Conservation (phyloP, 2,329 filamentous ascomycete genomes). For the Claviceps monticola region DNA sequence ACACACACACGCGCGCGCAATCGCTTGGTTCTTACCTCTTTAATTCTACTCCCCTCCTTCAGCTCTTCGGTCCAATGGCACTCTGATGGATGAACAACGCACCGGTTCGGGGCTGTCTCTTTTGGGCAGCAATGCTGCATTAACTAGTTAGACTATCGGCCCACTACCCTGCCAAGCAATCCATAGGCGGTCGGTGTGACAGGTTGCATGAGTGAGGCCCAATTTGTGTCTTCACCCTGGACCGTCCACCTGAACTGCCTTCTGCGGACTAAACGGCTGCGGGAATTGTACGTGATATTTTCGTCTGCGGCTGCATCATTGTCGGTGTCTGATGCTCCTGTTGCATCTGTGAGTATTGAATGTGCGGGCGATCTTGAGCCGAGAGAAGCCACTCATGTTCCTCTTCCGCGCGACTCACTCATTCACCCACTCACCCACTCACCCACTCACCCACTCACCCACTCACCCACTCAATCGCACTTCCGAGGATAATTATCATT, state of each 20-base stretch:
- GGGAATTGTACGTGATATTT: no score
- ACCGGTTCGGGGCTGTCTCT: neutral
- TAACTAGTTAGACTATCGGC: no score
- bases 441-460: neutral
- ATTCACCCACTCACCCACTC: neutral
- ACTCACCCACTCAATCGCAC: neutral
- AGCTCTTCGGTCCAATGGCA: neutral
- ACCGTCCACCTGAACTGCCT: no score
- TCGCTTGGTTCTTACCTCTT: neutral
- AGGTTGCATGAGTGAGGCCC: neutral
- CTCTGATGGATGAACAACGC: no score
- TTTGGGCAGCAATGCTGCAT: conserved; percentile 6
- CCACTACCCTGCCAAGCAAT: conserved; percentile 1
- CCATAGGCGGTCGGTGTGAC: neutral
- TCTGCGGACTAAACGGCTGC: no score
- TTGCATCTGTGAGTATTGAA: no score
- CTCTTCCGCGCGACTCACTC: neutral
- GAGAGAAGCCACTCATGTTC: neutral
- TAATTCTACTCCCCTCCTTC: no score
- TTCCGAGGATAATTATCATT: neutral
- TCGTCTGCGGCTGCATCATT: no score
- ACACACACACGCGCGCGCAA: neutral
- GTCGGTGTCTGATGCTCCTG: no score
- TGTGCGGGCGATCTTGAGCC: no score
- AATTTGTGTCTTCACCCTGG: no score